These are phyloP conservation scores for Pythium utonaiense DNA, from an alignment of 352 stramenopile genomes.

Conservation along the genomic window DNA sequence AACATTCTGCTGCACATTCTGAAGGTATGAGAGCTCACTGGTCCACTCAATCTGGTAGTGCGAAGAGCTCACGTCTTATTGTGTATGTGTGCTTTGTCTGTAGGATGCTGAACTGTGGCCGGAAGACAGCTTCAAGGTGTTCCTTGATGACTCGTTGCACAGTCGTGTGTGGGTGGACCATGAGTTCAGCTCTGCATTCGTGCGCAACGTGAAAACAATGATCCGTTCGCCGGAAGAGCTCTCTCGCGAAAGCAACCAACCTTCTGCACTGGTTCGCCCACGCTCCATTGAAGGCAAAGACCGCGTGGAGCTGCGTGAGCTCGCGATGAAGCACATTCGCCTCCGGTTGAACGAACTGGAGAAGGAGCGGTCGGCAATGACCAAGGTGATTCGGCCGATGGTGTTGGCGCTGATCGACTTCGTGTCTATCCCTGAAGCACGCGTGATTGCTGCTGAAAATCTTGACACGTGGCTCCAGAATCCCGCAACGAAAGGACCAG, in stretches of 20 bases:
- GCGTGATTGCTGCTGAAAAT: conserved; percentile 67
- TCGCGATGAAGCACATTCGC: conserved; percentile 70
- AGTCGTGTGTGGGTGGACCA: conserved; percentile 83
- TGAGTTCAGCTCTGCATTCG: conserved; percentile 73
- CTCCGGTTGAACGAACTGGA: conserved; percentile 61
- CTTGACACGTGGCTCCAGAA: conserved; percentile 80
- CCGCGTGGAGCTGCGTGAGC: conserved; percentile 46
- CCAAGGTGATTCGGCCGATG: conserved; percentile 63
- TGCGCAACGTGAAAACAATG: conserved; percentile 77
- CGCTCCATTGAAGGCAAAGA: conserved; percentile 46
- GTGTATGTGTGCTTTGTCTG: neutral
- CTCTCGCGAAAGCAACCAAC: conserved; percentile 7
- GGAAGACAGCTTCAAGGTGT: conserved; percentile 84
- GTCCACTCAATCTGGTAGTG: too few species aligned
- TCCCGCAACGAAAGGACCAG: conserved; percentile 64
- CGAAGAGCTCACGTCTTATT: too few species aligned
- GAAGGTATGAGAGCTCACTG: conserved; percentile 37
- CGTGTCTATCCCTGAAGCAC: conserved; percentile 50
- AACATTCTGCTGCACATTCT: conserved; percentile 70
- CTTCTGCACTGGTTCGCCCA: conserved; percentile 30
- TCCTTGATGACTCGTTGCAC: conserved; percentile 80
- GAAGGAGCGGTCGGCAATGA: conserved; percentile 57
- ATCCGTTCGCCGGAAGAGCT: conserved; percentile 23
- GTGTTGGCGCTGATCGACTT: conserved; percentile 74
- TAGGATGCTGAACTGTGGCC: conserved; percentile 57